A percentile compares a stretch with the other conserved stretches of the same genome.
phyloP scores from a whole-genome alignment of 2,329 filamentous ascomycete genomes.

The Cladosporium colombiae region DNA sequence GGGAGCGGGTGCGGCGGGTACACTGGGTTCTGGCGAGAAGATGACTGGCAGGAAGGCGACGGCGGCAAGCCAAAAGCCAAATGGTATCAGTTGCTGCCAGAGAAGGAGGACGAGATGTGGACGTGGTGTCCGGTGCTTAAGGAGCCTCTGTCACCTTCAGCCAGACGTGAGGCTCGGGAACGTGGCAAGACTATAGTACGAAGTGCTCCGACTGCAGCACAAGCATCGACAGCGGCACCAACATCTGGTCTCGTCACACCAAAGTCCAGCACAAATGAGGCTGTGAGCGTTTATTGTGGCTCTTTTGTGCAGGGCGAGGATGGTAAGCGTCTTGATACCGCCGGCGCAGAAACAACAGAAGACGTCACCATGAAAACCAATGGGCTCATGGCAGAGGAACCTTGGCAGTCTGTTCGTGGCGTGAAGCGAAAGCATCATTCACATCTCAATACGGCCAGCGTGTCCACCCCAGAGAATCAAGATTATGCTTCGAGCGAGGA shows the following conservation, averaged over 20 bases:
- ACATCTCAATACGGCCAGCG: background rate
- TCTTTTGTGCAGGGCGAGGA: background rate
- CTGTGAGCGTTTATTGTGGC: slow-evolving; percentile 1
- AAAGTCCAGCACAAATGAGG: background rate
- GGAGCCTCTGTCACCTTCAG: slow-evolving; percentile 20
- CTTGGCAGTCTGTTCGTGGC: background rate
- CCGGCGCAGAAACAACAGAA: background rate
- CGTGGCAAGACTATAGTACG: background rate
- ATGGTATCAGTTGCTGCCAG: slow-evolving; percentile 28
- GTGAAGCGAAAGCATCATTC: background rate
- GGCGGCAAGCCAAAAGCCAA: background rate
- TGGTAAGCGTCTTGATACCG: background rate
- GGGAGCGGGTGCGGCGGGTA: background rate
- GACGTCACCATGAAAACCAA: background rate
- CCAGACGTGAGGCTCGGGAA: background rate
- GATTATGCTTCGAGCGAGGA: slow-evolving; percentile 2
- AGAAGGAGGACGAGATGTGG: slow-evolving; percentile 24
- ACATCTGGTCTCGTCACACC: slow-evolving; percentile 9
- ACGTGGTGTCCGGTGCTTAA: slow-evolving; percentile 31
- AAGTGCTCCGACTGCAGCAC: background rate
- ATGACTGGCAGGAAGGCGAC: slow-evolving; percentile 20
- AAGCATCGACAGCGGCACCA: background rate
- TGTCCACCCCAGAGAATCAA: background rate
- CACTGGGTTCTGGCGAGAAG: slow-evolving; percentile 19
- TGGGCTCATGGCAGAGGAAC: background rate